phyloP scores from a whole-genome alignment of 208 protist genomes.

The Leishmania arabica region DNA sequence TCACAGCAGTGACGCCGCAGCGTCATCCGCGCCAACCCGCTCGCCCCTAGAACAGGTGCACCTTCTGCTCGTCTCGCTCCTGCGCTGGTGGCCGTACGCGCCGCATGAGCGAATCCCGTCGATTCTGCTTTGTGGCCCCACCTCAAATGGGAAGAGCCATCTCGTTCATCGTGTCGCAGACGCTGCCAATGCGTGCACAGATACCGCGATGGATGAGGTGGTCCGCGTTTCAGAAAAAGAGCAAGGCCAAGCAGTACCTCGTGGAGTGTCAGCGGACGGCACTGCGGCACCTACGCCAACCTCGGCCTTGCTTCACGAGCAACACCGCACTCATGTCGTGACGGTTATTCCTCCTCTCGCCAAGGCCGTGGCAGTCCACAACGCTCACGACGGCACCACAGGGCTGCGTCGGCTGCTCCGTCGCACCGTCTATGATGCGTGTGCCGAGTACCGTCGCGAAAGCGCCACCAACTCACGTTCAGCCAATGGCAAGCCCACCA shows the following conservation, averaged over 20 bases:
- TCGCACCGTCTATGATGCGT: constrained; percentile 18
- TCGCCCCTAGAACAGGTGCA: constrained; percentile 11
- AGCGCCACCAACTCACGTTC: neutral
- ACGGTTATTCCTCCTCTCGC: constrained; percentile 35
- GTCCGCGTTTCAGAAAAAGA: neutral
- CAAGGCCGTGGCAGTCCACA: constrained; percentile 33
- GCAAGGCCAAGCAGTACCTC: neutral
- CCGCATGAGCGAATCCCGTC: constrained; percentile 38
- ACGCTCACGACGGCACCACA: constrained; percentile 42
- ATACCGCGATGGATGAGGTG: neutral
- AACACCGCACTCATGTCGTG: constrained; percentile 12
- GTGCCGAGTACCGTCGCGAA: neutral
- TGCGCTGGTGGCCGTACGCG: constrained; percentile 53
- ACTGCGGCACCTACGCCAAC: neutral
- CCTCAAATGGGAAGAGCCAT: constrained; percentile 71
- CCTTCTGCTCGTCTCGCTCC: constrained; percentile 40
- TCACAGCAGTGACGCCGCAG: neutral
- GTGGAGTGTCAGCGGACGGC: neutral
- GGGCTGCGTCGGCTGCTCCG: constrained; percentile 53
- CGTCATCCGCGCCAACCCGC: neutral
- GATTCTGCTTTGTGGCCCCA: constrained; percentile 55
- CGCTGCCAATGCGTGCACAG: neutral
- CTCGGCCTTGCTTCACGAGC: neutral
- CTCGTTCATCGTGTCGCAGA: constrained; percentile 28
- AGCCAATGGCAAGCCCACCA: neutral